phyloP scores from a whole-genome alignment of 1,284 basidiomycete genomes.

The Coniferiporia sulphurascens region DNA sequence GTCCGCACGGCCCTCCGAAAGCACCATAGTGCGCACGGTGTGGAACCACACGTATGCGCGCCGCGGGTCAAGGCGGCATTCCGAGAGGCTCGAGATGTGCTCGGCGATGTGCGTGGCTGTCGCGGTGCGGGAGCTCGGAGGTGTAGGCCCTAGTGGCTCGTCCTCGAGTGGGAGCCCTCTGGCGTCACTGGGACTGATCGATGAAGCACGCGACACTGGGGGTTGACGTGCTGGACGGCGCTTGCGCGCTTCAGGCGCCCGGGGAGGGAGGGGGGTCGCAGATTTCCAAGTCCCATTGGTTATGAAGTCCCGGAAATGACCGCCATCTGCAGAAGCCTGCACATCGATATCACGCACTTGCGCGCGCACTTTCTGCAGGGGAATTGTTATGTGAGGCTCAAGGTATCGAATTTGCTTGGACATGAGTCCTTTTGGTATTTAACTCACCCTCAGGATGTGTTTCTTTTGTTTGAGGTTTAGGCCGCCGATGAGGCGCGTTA shows the following conservation, averaged over 20 bases:
- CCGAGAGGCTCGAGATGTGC: not conserved
- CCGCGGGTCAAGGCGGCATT: not conserved
- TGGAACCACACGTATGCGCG: not conserved
- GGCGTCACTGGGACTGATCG: not conserved
- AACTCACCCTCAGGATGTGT: not conserved
- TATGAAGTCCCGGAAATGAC: not conserved
- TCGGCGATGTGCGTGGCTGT: not conserved
- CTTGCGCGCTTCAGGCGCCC: not conserved
- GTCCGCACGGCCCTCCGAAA: not conserved
- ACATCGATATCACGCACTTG: not conserved
- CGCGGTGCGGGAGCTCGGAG: not conserved
- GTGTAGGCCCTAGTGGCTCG: not conserved
- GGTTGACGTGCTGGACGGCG: not conserved
- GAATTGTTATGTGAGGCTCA: not conserved
- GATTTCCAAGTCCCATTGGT: not conserved
- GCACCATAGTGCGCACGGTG: not conserved
- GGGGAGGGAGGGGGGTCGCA: not conserved
- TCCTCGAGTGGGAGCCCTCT: not conserved
- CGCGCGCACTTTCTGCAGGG: not conserved
- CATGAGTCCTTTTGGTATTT: too few relatives aligned
- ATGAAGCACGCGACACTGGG: not conserved
- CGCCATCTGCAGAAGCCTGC: not conserved
- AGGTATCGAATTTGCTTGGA: too few relatives aligned
- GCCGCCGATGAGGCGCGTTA: not conserved
- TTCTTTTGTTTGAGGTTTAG: not conserved